Percentiles rank a stretch among this genome's conserved stretches.
These are phyloP conservation scores for Brettanomyces bruxellensis DNA, from an alignment of 805 yeast genomes.

Conservation along the genomic window DNA sequence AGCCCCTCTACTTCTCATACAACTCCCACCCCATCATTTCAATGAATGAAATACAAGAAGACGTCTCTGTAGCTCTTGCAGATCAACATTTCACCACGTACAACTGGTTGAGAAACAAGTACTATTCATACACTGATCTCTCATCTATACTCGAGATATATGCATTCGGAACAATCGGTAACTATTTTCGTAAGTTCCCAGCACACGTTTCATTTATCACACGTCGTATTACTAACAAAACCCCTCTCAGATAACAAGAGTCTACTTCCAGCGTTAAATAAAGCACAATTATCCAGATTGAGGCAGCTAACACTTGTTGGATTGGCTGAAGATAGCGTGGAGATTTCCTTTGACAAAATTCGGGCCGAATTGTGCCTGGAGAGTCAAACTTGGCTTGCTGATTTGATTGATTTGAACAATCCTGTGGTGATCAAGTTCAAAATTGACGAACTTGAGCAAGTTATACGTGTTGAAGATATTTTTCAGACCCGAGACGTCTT, in stretches of 20 bases:
- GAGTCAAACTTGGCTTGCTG: background rate
- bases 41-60: too few relatives aligned
- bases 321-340: background rate
- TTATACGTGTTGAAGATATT: constrained; percentile 5
- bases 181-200: constrained; percentile 5
- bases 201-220: constrained; percentile 1
- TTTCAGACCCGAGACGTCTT: constrained; percentile 8
- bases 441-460: constrained; percentile 9
- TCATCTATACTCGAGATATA: constrained; percentile 16
- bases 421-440: constrained; percentile 9
- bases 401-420: constrained; percentile 1
- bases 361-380: background rate
- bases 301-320: constrained; percentile 5
- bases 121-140: background rate
- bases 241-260: too few relatives aligned
- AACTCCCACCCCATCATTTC: too few relatives aligned
- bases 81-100: constrained; percentile 14
- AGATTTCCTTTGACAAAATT: constrained; percentile 6
- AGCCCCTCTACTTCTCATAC: too few relatives aligned
- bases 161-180: constrained; percentile 19
- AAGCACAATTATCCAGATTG: constrained; percentile 2
- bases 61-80: background rate
- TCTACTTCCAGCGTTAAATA: too few relatives aligned
- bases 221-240: background rate
- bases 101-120: constrained; percentile 7